Evolutionary conservation across 805 yeast genomes (phyloP).

Genomic region (Ogataea pini): DNA sequence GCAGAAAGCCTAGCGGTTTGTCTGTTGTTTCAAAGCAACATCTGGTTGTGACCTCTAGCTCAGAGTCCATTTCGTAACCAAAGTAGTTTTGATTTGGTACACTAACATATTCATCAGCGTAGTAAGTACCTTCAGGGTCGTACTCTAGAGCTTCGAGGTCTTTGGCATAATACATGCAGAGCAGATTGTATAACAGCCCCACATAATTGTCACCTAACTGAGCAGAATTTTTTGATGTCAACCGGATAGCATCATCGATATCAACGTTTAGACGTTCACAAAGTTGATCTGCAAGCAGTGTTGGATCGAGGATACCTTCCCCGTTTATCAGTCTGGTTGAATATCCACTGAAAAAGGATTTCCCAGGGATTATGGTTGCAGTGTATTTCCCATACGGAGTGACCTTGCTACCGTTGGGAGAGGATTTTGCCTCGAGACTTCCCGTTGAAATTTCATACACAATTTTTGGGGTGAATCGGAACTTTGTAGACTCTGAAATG

Average conservation of each 20-base stretch:
- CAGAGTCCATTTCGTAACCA: neutral
- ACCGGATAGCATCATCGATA: neutral
- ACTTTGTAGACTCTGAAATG: neutral
- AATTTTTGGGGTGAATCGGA: neutral
- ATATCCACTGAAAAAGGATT: neutral
- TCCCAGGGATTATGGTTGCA: neutral
- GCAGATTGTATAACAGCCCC: neutral
- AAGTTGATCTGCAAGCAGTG: neutral
- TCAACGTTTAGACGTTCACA: neutral
- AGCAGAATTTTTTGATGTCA: neutral
- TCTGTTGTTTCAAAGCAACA: neutral
- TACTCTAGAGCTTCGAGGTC: neutral
- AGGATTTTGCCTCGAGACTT: neutral
- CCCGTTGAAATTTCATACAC: neutral
- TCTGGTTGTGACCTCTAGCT: neutral
- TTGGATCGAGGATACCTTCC: neutral
- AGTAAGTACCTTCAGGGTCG: neutral
- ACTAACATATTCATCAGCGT: neutral
- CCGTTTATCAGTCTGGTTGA: neutral
- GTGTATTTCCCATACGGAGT: neutral
- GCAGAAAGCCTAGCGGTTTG: neutral
- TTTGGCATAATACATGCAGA: slow-evolving; percentile 1
- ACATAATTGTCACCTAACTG: neutral
- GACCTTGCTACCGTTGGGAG: neutral
- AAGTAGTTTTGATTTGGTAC: neutral